Base-by-base conservation (phyloP, 495 filamentous ascomycete species). In the Melanomma pulvis-pyrius region DNA sequence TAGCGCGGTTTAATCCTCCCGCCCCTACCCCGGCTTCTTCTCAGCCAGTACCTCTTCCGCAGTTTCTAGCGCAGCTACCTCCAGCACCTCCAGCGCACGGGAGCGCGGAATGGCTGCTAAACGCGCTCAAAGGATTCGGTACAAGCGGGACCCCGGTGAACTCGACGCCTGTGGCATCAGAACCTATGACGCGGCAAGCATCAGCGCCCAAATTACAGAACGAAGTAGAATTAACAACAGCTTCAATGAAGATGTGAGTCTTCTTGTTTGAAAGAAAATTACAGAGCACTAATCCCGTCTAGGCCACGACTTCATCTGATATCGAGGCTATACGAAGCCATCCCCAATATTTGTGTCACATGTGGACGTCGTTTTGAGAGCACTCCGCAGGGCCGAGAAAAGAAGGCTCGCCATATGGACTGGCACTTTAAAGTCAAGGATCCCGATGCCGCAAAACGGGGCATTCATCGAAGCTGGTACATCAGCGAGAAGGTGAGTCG, bases 341-440 rank as follows among this genome's bases (percentile, higher is more conserved):
- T 88, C 39, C 90, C 93, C 5, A 90, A 92, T 61, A 87, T 91
- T 65, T 98, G 94, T 75, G 88, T 86, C 25, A 93, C 93, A 39
- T 98, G 94, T 79, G 94, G 93, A 53, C 87, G 92, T 34, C 88
- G 94, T 4, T 98, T 98, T 74, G 80, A 81, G 32, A 81, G 85
- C 22, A 89, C 88, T 25, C 88, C 90, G 48, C 84, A 91, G 67
- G 93, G 92, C 28, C 89, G 86, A 65, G 84, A 86, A 71, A 88
- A 87, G 78, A 98, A 98, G 77, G 88, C 89, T n/a, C 86, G 90
- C 1, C 94, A 98, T 78, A 83, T 97, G 76, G 94, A 98, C 75
- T 98, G 93, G 94, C 94, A 98, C 75, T 98, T 98, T 80, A 85
- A 87, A 29, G 93, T 93, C 1, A 93, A 97, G 74, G 88, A 94